Percentiles rank a stretch among this genome's conserved stretches.
These are phyloP conservation scores for Venturia carpophila DNA, from an alignment of 2,329 filamentous ascomycete species.

Conservation along the genomic window DNA sequence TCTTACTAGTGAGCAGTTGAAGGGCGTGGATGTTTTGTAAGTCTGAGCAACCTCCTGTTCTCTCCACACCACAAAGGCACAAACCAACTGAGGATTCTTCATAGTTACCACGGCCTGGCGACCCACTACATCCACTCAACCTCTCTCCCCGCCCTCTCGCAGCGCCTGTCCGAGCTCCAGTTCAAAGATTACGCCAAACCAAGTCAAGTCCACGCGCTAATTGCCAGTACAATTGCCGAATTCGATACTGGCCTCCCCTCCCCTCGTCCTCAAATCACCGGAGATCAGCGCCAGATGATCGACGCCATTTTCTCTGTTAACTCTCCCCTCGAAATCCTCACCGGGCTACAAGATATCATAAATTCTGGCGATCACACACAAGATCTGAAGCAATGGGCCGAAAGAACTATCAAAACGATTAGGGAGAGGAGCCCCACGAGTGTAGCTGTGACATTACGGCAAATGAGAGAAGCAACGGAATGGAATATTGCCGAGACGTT, in stretches of 20 bases:
- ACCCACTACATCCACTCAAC: constrained; percentile 96
- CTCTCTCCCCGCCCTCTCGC: constrained; percentile 70
- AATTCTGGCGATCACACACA: constrained; percentile 25
- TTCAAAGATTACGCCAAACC: constrained; percentile 71
- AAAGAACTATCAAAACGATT: constrained; percentile 67
- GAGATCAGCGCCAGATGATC: constrained; percentile 67
- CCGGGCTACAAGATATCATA: constrained; percentile 46
- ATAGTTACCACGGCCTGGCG: constrained; percentile 71
- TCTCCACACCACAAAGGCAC: neutral
- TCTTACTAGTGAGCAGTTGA: constrained; percentile 76
- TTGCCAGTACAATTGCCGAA: constrained; percentile 87
- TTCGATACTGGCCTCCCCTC: constrained; percentile 79
- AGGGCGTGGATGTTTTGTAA: constrained; percentile 69
- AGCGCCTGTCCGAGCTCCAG: constrained; percentile 76
- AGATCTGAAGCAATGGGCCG: constrained; percentile 64
- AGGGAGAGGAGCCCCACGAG: constrained; percentile 74
- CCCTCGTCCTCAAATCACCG: constrained; percentile 44
- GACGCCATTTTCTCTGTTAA: constrained; percentile 52
- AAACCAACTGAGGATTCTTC: neutral
- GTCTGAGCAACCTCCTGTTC: neutral
- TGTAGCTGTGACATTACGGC: constrained; percentile 73
- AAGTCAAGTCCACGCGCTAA: constrained; percentile 56
- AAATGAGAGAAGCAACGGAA: constrained; percentile 65
- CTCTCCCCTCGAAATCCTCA: constrained; percentile 59
- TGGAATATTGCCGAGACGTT: constrained; percentile 87